Evolutionary conservation across 106 monocot genomes (phyloP), one percentile per base, ranked within the genome.

Genomic region (Dioscorea zingiberensis): DNA sequence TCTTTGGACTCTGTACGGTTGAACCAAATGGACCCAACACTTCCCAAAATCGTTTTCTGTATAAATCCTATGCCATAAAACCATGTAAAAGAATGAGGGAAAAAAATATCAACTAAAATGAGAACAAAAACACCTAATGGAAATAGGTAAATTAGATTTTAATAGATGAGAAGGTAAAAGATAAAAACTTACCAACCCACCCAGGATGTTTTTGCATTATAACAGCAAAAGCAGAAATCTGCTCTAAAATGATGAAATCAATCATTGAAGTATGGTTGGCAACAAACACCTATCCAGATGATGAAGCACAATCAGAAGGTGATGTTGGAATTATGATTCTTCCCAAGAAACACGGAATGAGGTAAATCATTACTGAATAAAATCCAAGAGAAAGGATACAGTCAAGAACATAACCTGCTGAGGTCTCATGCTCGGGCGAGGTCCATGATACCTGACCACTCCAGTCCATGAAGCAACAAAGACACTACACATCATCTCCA

Each of bases 121-220:
- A 51, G 19, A 51, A 51, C 15, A 4, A 4, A 51, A 16, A 51
- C 8, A 51, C 1, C 15, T 18, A 51, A 51, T 18, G 51, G 51
- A 51, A 51, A 16, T 8, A 51, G 51, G 51, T 18, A 15, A 9
- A 51, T 51, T 18, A 51, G 51, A 8, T 38, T 6, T 38, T 38
- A 38, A 51, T 51, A 51, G 15, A 51, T 19, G 19, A 51, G 19
- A 51, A 51, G 51, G 19, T 51, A 51, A 60, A 18, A 1, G 13
- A 47, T n/a, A 55, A n/a, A 65, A 26, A 16, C 91, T 73, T 73
- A 95, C 95, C 95, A 79, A 95, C 95, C 95, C 95, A 91, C 69
- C 95, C 95, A 74, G 95, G 95, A 83, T 95, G 95, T 25, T 95
- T 95, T 73, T 95, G 95, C 95, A 95, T 95, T 51, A 95, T 95